phyloP scores from a whole-genome alignment of 306 rosid species.

The Cucurbita moschata region DNA sequence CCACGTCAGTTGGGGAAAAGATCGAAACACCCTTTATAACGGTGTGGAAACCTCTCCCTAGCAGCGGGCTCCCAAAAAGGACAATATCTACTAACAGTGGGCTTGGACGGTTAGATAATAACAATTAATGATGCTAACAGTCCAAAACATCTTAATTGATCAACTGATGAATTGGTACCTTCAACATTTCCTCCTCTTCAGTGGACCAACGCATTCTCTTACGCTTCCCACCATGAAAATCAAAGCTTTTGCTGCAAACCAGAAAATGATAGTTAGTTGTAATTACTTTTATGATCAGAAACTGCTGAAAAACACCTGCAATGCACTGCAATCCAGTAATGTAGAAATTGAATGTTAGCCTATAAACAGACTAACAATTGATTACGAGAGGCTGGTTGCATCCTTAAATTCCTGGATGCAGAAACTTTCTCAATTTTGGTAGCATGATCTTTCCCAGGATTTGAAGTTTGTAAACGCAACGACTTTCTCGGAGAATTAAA shows the following conservation, averaged over 20 bases:
- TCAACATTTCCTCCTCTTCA: constrained; percentile 34
- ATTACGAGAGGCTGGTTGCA: constrained; percentile 2
- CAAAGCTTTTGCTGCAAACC: constrained; percentile 17
- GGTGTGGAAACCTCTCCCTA: too few species aligned
- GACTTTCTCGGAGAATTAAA: constrained; percentile 1
- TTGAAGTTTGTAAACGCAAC: not conserved
- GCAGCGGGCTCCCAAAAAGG: too few species aligned
- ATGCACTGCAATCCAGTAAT: not conserved
- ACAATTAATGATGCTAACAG: not conserved
- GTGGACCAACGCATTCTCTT: constrained; percentile 24
- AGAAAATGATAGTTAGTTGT: not conserved
- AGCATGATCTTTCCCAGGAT: not conserved
- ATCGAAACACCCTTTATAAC: too few species aligned
- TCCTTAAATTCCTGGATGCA: constrained; percentile 1
- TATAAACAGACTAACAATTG: constrained; percentile 5
- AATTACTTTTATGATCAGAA: not conserved
- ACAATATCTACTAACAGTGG: too few species aligned
- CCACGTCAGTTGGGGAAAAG: too few species aligned
- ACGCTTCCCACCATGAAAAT: constrained; percentile 11
- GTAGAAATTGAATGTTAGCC: not conserved
- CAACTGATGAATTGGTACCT: constrained; percentile 17
- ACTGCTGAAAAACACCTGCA: not conserved
- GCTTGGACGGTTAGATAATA: too few species aligned
- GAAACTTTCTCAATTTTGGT: constrained; percentile 3
- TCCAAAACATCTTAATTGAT: not conserved